phyloP scores from a whole-genome alignment of 768 basidiomycete genomes.

The Collybia mongolica region DNA sequence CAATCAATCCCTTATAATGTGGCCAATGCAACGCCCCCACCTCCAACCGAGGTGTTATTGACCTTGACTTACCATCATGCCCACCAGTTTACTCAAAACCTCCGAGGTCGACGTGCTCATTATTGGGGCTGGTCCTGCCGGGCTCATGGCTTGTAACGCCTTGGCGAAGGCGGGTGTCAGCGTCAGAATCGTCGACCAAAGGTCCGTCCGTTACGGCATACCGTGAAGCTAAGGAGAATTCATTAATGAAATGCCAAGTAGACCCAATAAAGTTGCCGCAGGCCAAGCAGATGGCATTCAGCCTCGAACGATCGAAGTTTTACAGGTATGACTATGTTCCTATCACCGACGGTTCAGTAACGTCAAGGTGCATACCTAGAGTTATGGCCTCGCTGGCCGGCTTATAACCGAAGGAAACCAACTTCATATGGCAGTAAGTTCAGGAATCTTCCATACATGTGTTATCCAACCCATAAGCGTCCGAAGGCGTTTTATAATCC shows the following conservation, averaged over 20 bases:
- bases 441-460: not conserved
- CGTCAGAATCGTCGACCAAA: constrained; percentile 59
- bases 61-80: constrained; percentile 14
- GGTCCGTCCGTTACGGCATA: constrained; percentile 28
- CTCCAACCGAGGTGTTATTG: not conserved
- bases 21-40: not conserved
- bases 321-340: constrained; percentile 36
- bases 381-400: constrained; percentile 72
- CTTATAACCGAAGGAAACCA: constrained; percentile 64
- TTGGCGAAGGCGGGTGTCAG: constrained; percentile 55
- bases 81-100: constrained; percentile 24
- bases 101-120: constrained; percentile 58
- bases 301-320: constrained; percentile 52
- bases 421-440: constrained; percentile 64
- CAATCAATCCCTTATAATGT: not conserved
- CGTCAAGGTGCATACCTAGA: constrained; percentile 35
- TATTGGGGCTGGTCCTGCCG: constrained; percentile 59
- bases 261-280: constrained; percentile 46
- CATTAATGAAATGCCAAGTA: constrained; percentile 13
- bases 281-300: constrained; percentile 64
- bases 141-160: constrained; percentile 70
- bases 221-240: not conserved
- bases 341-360: not conserved
- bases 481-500: constrained; percentile 76
- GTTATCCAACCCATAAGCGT: not conserved